Conservation (phyloP, 805 yeast species). For the Schwanniomyces yamadae region DNA sequence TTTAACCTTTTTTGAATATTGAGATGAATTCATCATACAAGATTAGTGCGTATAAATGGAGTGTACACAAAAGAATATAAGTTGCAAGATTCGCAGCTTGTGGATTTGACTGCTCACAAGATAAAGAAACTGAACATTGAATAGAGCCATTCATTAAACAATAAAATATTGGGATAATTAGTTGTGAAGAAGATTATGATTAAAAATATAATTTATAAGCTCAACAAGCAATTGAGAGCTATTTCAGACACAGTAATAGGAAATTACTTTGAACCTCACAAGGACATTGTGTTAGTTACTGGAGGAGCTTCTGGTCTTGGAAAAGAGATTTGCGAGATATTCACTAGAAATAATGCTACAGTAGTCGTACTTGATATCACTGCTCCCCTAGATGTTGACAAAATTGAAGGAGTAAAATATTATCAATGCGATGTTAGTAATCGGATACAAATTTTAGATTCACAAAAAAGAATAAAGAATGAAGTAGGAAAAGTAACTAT, state of each 20-base stretch:
- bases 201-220: neutral
- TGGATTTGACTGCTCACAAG: too few species aligned
- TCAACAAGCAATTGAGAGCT: constrained; percentile 22
- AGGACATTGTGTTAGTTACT: constrained; percentile 71
- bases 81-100: too few species aligned
- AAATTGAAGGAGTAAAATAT: constrained; percentile 47
- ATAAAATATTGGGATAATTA: too few species aligned
- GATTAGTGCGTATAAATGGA: too few species aligned
- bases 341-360: constrained; percentile 43
- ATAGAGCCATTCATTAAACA: too few species aligned
- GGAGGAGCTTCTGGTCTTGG: constrained; percentile 89
- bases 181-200: too few species aligned
- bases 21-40: too few species aligned
- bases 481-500: constrained; percentile 62
- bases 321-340: constrained; percentile 49
- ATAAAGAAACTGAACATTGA: too few species aligned
- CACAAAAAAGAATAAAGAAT: constrained; percentile 39
- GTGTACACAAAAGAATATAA: too few species aligned
- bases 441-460: constrained; percentile 39
- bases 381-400: constrained; percentile 35
- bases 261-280: constrained; percentile 47
- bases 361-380: constrained; percentile 68
- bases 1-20: too few species aligned
- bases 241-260: constrained; percentile 47
- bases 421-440: constrained; percentile 71